These are phyloP conservation scores for Triticum dicoccoides DNA, from an alignment of 176 grass and related monocot genomes.

Conservation along the genomic window DNA sequence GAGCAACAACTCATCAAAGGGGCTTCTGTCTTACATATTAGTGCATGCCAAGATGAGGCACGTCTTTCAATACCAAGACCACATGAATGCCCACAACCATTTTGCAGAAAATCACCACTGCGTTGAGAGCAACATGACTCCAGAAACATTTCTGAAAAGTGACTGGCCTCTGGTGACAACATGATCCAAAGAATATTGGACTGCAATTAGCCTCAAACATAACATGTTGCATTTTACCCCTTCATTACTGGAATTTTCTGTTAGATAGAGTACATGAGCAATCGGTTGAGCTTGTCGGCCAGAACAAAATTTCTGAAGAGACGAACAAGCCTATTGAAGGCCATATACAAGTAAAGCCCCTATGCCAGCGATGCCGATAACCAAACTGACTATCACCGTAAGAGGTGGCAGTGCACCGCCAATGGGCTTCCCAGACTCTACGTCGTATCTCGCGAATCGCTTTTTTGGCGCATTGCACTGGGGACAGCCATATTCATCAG, in stretches of 20 bases:
- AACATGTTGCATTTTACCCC: slow-evolving; percentile 8
- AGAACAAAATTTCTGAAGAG: slow-evolving; percentile 22
- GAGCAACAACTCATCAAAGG: background rate
- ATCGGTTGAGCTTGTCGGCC: slow-evolving; percentile 24
- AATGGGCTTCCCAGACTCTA: slow-evolving; percentile 59
- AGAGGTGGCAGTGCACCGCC: slow-evolving; percentile 66
- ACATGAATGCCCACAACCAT: background rate
- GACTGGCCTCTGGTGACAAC: background rate
- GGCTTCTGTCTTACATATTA: background rate
- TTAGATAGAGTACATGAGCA: slow-evolving; percentile 17
- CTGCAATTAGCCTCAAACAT: background rate
- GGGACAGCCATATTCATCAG: slow-evolving; percentile 75
- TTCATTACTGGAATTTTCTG: slow-evolving; percentile 8
- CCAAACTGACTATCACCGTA: slow-evolving; percentile 63
- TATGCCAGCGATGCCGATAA: slow-evolving; percentile 72
- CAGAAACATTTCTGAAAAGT: slow-evolving; percentile 16
- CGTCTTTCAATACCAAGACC: background rate
- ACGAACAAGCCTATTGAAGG: slow-evolving; percentile 53
- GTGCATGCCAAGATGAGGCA: background rate
- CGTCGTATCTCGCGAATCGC: slow-evolving; percentile 68
- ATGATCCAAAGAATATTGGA: background rate
- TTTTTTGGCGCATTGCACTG: slow-evolving; percentile 99
- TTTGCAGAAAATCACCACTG: background rate
- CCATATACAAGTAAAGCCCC: slow-evolving; percentile 88
- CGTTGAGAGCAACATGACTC: background rate